Percentiles rank a stretch among this genome's conserved stretches.
These are phyloP conservation scores for Salinomyces thailandicus DNA, from an alignment of 2,329 filamentous ascomycete genomes.

Conservation along the genomic window DNA sequence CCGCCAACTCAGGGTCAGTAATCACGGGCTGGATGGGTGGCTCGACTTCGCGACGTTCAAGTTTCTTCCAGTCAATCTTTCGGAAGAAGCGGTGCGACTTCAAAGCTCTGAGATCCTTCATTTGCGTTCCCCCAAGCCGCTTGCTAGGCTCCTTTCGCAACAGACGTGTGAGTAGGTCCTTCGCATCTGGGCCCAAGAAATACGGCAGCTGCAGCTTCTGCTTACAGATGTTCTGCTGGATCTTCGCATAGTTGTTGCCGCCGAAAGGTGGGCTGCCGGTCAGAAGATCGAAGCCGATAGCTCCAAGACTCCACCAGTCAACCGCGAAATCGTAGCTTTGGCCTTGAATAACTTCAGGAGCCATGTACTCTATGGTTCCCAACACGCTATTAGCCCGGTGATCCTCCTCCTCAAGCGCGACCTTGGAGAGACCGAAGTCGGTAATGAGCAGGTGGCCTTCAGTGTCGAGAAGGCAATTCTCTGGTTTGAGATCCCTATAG, in stretches of 20 bases:
- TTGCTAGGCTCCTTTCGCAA: conserved; percentile 88
- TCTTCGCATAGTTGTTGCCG: conserved; percentile 84
- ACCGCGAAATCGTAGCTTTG: conserved; percentile 87
- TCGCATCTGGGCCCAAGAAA: conserved; percentile 82
- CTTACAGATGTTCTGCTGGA: conserved; percentile 90
- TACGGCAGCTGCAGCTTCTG: conserved; percentile 84
- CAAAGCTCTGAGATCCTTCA: conserved; percentile 73
- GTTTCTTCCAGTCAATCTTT: conserved; percentile 86
- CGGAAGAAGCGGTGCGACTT: conserved; percentile 95
- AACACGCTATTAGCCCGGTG: conserved; percentile 73
- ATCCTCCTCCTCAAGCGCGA: conserved; percentile 62
- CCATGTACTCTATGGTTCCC: conserved; percentile 98
- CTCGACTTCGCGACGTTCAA: conserved; percentile 70
- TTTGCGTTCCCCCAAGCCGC: conserved; percentile 77
- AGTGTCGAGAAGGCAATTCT: conserved; percentile 87
- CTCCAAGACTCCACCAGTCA: conserved; percentile 98
- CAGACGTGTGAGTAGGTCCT: conserved; percentile 82
- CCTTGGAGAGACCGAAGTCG: conserved; percentile 94
- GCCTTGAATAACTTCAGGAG: conserved; percentile 82
- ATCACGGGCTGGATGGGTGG: conserved; percentile 89
- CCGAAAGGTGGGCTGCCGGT: conserved; percentile 87
- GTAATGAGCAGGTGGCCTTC: conserved; percentile 90
- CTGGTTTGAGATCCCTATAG: conserved; percentile 93
- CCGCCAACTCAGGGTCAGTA: conserved; percentile 87
- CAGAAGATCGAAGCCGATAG: conserved; percentile 82